phyloP scores from a whole-genome alignment of 148 eudicot genomes.

The Rhododendron mucronatum region DNA sequence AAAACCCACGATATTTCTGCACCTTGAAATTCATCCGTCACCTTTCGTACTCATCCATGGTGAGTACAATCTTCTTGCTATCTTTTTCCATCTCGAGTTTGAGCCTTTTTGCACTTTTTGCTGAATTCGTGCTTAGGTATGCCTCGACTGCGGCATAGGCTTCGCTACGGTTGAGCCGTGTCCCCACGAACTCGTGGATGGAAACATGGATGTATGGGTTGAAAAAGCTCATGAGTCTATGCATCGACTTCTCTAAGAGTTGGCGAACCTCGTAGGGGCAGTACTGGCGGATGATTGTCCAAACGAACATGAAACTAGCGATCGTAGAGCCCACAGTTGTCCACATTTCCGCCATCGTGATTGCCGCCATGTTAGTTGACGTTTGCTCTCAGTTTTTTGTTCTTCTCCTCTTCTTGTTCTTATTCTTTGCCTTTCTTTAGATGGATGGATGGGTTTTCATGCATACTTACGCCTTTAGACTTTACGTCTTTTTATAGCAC shows the following conservation, averaged over 20 bases:
- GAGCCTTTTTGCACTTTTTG: slow-evolving; percentile 33
- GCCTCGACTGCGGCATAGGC: slow-evolving; percentile 36
- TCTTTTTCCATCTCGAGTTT: slow-evolving; percentile 35
- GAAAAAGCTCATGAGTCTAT: slow-evolving; percentile 17
- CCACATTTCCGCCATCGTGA: slow-evolving; percentile 26
- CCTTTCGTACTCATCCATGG: slow-evolving; percentile 45
- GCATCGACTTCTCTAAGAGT: slow-evolving; percentile 18
- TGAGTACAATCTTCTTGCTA: slow-evolving; percentile 23
- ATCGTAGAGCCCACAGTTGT: slow-evolving; percentile 29
- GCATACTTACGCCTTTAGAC: background rate
- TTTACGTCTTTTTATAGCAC: background rate
- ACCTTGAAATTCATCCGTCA: slow-evolving; percentile 29
- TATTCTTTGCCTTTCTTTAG: background rate
- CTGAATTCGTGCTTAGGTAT: slow-evolving; percentile 31
- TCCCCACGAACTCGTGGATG: slow-evolving; percentile 30
- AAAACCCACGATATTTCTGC: slow-evolving; percentile 33
- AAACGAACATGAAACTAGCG: slow-evolving; percentile 42
- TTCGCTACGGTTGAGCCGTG: slow-evolving; percentile 24
- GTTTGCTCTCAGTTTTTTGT: background rate
- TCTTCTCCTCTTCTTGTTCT: background rate
- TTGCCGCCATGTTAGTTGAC: background rate
- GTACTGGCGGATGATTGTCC: slow-evolving; percentile 42
- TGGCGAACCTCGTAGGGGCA: slow-evolving; percentile 32
- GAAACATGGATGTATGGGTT: slow-evolving; percentile 38
- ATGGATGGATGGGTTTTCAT: background rate